Conservation (phyloP, 345 rosid genomes). For the Carallia brachiata region DNA sequence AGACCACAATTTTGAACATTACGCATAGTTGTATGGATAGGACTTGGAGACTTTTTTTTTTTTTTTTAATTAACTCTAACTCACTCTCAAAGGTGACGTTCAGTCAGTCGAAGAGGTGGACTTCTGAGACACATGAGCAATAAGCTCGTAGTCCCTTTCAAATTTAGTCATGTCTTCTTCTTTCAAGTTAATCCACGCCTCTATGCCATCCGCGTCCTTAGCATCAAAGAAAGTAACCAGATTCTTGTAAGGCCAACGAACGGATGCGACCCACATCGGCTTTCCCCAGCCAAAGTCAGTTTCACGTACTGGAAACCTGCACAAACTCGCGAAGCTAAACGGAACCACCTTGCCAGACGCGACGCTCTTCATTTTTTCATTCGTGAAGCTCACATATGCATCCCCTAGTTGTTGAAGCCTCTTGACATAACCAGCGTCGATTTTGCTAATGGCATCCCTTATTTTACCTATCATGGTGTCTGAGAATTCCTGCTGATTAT, state of each 20-base stretch:
- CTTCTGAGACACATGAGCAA: conserved; percentile 1
- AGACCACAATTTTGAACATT: no score
- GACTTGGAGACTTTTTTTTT: no score
- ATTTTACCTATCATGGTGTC: conserved; percentile 4
- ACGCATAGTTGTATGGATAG: no score
- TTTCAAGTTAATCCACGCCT: conserved; percentile 15
- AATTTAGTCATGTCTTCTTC: conserved; percentile 15
- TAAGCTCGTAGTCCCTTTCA: neutral
- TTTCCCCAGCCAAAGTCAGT: conserved; percentile 22
- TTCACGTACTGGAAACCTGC: conserved; percentile 9
- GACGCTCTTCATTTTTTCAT: neutral
- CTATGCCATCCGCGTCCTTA: conserved; percentile 8
- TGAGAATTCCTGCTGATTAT: neutral
- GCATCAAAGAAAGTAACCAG: neutral
- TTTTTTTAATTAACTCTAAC: no score
- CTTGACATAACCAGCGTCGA: conserved; percentile 1
- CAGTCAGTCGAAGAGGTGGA: neutral
- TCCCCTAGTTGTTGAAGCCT: neutral
- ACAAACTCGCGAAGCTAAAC: conserved; percentile 3
- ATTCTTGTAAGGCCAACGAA: neutral
- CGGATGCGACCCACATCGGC: conserved; percentile 8
- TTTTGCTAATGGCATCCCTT: neutral
- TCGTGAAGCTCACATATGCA: neutral
- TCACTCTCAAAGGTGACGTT: neutral
- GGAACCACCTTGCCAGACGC: neutral